Base-by-base conservation (phyloP, 2,329 filamentous ascomycete species). In the Tolypocladium inflatum region DNA sequence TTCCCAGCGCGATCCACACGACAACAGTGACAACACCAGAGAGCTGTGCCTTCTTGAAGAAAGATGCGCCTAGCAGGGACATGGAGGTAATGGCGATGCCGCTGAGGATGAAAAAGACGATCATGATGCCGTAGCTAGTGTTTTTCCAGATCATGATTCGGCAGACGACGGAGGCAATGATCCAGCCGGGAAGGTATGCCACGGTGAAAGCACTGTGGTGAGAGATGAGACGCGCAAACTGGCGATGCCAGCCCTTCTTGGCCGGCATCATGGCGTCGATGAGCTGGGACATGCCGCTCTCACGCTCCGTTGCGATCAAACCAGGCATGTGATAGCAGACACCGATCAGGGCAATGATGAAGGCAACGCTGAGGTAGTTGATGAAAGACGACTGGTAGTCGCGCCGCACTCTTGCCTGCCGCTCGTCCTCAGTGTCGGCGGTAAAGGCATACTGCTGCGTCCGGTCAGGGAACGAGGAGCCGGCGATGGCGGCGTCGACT, bases 201-300 rank as follows among this genome's bases (percentile, higher is more conserved):
- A 90, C 71, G 59, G 89, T 85, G 65, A 96, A 94, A 0, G 91
- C 84, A 30, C 93, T 70, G 68, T 96, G 90, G 61, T 91, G 87
- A 0, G 91, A 86, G 10, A 92, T 68, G 17, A 96, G 79, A n/a
- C 92, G 82, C 2, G 88, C 87, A 30, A 85, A 83, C 72, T 93
- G 90, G 10, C 88, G 85, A 66, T 90, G 80, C 90, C 90, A 95
- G 50, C 83, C 77, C 55, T 80, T 80, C 57, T 80, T 80, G 58
- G 89, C 89, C 1, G 90, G 88, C 79, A 94, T 92, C 90, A 96
- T 96, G 57, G 90, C 88, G 72, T 97, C 92, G 51, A 97, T 84
- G 35, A 97, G 78, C 62, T 91, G 89, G 4, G 90, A 90, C 82
- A 96, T 94, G 59, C 91, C 92, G 19, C 85, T 78, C 74, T 97